Evolutionary conservation across 768 basidiomycete genomes (phyloP).

Genomic region (Agrocybe praecox): DNA sequence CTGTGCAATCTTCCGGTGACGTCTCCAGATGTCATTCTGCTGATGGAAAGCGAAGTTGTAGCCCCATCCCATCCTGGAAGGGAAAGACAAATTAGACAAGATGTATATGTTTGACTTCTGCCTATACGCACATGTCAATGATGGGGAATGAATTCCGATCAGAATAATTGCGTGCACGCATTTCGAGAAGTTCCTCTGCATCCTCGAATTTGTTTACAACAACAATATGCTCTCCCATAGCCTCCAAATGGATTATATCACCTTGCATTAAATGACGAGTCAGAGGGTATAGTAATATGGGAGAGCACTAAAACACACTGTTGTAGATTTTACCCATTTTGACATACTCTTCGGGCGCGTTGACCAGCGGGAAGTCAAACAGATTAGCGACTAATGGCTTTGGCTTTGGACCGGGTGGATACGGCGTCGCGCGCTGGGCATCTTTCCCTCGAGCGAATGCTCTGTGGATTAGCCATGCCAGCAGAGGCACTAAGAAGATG

Average conservation of each 20-base stretch:
- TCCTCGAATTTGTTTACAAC: constrained; percentile 25
- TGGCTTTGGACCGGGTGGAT: constrained; percentile 25
- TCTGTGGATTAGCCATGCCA: background rate
- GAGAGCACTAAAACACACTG: constrained; percentile 8
- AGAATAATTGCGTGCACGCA: constrained; percentile 46
- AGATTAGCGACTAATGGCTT: constrained; percentile 27
- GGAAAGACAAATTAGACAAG: background rate
- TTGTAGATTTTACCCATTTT: constrained; percentile 17
- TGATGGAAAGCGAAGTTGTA: constrained; percentile 34
- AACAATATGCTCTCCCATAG: constrained; percentile 22
- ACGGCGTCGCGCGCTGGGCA: background rate
- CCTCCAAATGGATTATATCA: constrained; percentile 21
- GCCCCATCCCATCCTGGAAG: constrained; percentile 32
- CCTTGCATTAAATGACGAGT: constrained; percentile 6
- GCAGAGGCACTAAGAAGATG: background rate
- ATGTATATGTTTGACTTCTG: background rate
- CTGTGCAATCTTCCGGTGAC: constrained; percentile 36
- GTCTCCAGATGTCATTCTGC: constrained; percentile 38
- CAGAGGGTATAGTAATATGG: background rate
- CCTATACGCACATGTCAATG: constrained; percentile 2
- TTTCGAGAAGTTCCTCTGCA: constrained; percentile 32
- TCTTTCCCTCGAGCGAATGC: background rate
- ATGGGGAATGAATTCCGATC: constrained; percentile 36
- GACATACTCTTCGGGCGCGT: constrained; percentile 8
- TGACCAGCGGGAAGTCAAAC: constrained; percentile 14